Evolutionary conservation across 148 eudicot genomes (phyloP).

Genomic region (Arctostaphylos glauca): DNA sequence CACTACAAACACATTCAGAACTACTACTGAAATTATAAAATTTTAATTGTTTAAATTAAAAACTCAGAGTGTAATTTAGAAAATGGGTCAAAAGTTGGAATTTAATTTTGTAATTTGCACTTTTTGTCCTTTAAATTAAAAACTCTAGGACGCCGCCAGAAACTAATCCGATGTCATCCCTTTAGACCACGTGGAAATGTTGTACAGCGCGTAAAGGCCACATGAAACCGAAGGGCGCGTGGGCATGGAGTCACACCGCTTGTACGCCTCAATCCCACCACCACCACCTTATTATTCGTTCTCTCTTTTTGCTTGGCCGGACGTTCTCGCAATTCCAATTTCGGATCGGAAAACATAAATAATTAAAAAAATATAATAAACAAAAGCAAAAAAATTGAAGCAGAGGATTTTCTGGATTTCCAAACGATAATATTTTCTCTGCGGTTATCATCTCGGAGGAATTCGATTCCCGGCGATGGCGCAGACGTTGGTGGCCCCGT

Average conservation of each 20-base stretch:
- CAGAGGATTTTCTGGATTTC: not conserved
- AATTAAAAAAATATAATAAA: not conserved
- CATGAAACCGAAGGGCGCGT: not conserved
- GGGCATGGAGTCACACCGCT: not conserved
- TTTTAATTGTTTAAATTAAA: no score
- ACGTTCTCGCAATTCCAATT: not conserved
- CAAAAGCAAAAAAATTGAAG: not conserved
- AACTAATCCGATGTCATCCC: not conserved
- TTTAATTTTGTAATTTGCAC: no score
- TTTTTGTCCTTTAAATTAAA: no score
- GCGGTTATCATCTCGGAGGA: constrained; percentile 12
- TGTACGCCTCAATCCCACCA: not conserved
- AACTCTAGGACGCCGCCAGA: not conserved
- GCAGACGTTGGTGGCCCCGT: constrained; percentile 33
- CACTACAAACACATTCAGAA: no score
- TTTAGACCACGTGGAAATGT: not conserved
- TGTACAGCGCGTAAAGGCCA: not conserved
- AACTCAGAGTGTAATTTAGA: no score
- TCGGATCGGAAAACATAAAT: not conserved
- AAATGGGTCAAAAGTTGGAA: no score
- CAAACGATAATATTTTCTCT: not conserved
- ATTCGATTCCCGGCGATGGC: constrained; percentile 29
- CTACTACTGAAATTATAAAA: no score
- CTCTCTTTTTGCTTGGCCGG: not conserved
- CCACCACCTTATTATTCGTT: not conserved